Percentiles rank a stretch among this genome's conserved stretches.
Evolutionary conservation across 148 eudicot species (phyloP).

Genomic region (Nepenthes gracilis): DNA sequence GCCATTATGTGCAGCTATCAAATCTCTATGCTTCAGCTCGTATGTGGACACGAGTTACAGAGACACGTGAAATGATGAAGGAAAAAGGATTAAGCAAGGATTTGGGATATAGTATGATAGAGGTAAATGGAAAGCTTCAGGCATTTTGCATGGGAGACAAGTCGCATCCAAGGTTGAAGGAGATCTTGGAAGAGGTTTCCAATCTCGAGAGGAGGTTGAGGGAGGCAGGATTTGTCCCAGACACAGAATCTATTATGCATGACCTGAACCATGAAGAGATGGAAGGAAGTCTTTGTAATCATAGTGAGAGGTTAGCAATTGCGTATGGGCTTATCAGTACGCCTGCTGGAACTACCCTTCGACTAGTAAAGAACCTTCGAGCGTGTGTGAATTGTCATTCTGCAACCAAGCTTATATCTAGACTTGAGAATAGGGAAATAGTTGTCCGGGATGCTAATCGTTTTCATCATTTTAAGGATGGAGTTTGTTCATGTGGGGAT

Average conservation of each 20-base stretch:
- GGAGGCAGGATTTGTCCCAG: constrained; percentile 43
- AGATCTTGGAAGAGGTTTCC: constrained; percentile 31
- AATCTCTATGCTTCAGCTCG: constrained; percentile 62
- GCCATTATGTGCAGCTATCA: constrained; percentile 62
- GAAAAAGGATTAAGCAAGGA: constrained; percentile 52
- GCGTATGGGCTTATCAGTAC: constrained; percentile 46
- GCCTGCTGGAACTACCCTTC: constrained; percentile 30
- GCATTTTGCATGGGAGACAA: constrained; percentile 46
- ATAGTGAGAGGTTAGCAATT: constrained; percentile 47
- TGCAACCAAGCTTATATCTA: constrained; percentile 41
- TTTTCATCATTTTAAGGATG: constrained; percentile 50
- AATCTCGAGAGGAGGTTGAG: constrained; percentile 31
- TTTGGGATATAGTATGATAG: constrained; percentile 48
- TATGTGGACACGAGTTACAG: constrained; percentile 48
- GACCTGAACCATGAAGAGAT: constrained; percentile 47
- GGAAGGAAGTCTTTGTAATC: constrained; percentile 33
- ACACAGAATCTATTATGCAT: constrained; percentile 47
- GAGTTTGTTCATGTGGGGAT: constrained; percentile 43
- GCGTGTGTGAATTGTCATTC: constrained; percentile 44
- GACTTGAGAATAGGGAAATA: constrained; percentile 27
- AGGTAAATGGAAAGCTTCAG: constrained; percentile 43
- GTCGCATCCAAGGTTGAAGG: constrained; percentile 46
- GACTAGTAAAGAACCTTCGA: constrained; percentile 36
- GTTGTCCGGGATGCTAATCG: constrained; percentile 45
- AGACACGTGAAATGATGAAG: constrained; percentile 43